Evolutionary conservation across 148 eudicot species (phyloP), one percentile per base, ranked within the genome.

Genomic region (Arctostaphylos glauca): DNA sequence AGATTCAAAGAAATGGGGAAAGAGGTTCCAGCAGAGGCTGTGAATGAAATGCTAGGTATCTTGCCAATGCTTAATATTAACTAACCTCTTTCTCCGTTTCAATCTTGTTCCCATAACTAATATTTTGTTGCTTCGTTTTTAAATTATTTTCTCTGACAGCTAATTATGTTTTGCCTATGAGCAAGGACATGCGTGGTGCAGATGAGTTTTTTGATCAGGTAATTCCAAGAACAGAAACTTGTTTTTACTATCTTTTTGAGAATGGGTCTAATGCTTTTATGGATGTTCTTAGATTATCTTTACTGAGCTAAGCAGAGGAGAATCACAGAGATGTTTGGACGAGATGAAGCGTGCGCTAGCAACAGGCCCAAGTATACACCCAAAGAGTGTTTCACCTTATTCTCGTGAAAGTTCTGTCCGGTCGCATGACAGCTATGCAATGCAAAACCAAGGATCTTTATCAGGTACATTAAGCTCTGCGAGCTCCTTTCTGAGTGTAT

Each of bases 151-250:
- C n/a, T 44, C 21, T 86, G 48, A 83, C 93, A 93, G 96, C 86
- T 47, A 93, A 93, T 83, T 91, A 79, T 84, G 86, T 70, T 80
- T 84, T 93, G 83, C 96, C 96, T 21, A 87, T 59, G 87, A 90
- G 91, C 87, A 90, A 91, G 86, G 91, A 90, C 81, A 90, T 90
- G 93, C 91, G 43, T 72, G 50, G 74, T 41, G 47, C 93, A 3
- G 91, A 91, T 85, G 96, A 93, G 83, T 87, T 83, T 82, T 93
- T 93, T 86, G 96, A 93, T 88, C 53, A 87, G 94, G 94, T 91
- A 64, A 23, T 43, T 7, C 75, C 49, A 48, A 68, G 41, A 68
- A n/a, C 4, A 52, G 44, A 43, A 67, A 23, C 6, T 68, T 19
- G 5, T 41, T 49, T 70, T 70, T 41, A 41, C 5, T 64, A 25